Percentiles rank a stretch among this genome's conserved stretches.
Evolutionary conservation across 805 yeast genomes (phyloP).

Genomic region (Metschnikowia gruessii): DNA sequence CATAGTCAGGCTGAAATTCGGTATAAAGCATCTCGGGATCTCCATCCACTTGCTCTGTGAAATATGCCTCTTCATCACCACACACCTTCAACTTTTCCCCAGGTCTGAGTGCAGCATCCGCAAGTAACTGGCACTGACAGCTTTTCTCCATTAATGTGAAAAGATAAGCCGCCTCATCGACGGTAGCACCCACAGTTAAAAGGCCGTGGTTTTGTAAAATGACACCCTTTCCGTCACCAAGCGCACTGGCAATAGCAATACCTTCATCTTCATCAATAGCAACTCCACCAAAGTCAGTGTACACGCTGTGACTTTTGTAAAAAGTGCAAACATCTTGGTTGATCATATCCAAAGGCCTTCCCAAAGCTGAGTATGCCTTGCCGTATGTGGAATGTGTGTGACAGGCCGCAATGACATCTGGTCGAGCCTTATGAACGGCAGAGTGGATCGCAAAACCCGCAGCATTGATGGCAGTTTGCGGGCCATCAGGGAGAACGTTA

Average conservation of each 20-base stretch:
- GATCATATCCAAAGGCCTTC: conserved; percentile 68
- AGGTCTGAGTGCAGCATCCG: conserved; percentile 49
- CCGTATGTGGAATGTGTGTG: conserved; percentile 68
- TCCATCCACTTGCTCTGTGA: conserved; percentile 55
- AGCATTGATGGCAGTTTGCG: conserved; percentile 52
- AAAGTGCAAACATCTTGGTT: conserved; percentile 75
- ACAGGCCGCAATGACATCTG: conserved; percentile 69
- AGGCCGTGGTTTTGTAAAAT: conserved; percentile 74
- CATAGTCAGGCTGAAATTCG: conserved; percentile 71
- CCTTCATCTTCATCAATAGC: conserved; percentile 70
- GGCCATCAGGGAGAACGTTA: conserved; percentile 57
- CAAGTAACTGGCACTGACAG: conserved; percentile 65
- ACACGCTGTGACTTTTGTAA: conserved; percentile 64
- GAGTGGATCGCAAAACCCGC: conserved; percentile 74
- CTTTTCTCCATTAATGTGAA: conserved; percentile 61
- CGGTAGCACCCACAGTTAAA: conserved; percentile 64
- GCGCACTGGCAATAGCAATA: conserved; percentile 53
- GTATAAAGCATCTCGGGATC: conserved; percentile 69
- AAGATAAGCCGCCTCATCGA: conserved; percentile 71
- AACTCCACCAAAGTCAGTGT: conserved; percentile 72
- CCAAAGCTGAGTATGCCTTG: conserved; percentile 63
- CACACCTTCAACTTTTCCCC: conserved; percentile 43
- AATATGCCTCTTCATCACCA: conserved; percentile 63
- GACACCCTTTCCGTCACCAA: conserved; percentile 56
- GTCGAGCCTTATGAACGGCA: conserved; percentile 63